Evolutionary conservation across 352 stramenopile species (phyloP).

Genomic region (Halophytophthora batemanensis): DNA sequence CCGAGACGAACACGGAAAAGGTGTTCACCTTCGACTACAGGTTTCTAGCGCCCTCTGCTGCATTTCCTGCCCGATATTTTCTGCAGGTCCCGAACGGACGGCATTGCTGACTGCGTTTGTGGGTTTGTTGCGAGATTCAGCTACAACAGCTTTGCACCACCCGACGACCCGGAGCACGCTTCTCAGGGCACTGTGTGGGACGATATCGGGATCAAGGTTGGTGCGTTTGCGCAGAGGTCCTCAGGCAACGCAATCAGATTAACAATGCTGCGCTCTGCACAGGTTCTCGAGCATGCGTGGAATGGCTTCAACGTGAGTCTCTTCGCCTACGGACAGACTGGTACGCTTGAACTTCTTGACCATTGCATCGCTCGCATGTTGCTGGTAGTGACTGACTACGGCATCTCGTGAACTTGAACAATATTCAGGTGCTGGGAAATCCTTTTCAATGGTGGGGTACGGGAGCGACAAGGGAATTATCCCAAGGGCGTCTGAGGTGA

Average conservation of each 20-base stretch:
- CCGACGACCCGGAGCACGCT: slow-evolving; percentile 53
- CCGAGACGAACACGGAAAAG: slow-evolving; percentile 71
- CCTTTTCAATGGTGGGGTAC: slow-evolving; percentile 88
- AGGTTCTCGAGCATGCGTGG: slow-evolving; percentile 87
- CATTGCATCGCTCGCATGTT: not conserved
- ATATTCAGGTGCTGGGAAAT: slow-evolving; percentile 64
- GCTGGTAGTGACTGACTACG: not conserved
- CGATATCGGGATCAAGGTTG: slow-evolving; percentile 78
- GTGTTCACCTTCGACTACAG: slow-evolving; percentile 89
- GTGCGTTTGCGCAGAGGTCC: not conserved
- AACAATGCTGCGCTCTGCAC: not conserved
- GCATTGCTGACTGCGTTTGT: not conserved
- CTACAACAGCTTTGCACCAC: slow-evolving; percentile 79
- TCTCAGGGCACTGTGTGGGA: slow-evolving; percentile 85
- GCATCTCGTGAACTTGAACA: not conserved
- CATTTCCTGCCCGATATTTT: not conserved
- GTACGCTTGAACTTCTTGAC: slow-evolving; percentile 6
- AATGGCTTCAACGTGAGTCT: slow-evolving; percentile 89
- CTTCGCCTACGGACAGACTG: slow-evolving; percentile 87
- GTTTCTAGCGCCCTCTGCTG: slow-evolving; percentile 11
- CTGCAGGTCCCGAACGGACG: not conserved
- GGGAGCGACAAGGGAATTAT: slow-evolving; percentile 82
- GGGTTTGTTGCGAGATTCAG: slow-evolving; percentile 21
- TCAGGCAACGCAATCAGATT: not conserved
- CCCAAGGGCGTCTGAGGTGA: slow-evolving; percentile 73